Base-by-base conservation (phyloP, 2,329 filamentous ascomycete genomes). In the Hymenoscyphus infarciens region DNA sequence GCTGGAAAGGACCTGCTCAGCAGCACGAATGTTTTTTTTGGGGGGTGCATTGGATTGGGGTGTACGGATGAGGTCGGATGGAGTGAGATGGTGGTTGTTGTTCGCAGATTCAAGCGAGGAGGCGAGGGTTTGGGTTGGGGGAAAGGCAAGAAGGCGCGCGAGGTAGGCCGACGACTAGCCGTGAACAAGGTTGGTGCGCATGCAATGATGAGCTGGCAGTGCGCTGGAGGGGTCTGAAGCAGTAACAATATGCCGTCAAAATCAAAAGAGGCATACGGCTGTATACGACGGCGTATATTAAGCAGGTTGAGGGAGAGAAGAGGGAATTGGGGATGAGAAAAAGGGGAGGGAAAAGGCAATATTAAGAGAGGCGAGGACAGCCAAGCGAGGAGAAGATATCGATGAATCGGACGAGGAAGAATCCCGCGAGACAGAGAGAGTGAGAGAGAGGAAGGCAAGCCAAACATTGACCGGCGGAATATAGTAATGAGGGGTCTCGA, bases 121-220 rank as follows among this genome's bases (percentile, higher is more conserved):
- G 31, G 58, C 62, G 57, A 61, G 27, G 53, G 53, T 4, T 13
- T 25, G 16, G 25, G 25, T 15, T 15, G 11, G 52, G 61, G 63
- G 58, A 64, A 68, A 53, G 25, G 25, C 25, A 66, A 64, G 65
- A 71, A 68, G 57, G 67, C 60, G 69, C 65, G 68, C 73, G 66
- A 69, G 68, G 67, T 64, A 67, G 68, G 67, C 67, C 69, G 68
- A 68, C 67, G 45, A 52, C 45, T 52, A 66, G 69, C 70, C 67
- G 66, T 72, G 55, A 38, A 75, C 69, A 70, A 71, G 70, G 70
- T 74, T 73, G 66, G 76, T 74, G 73, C 79, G 82, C 81, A 90
- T 87, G 87, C 86, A 89, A 77, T 85, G 87, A 89, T 90, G 87
- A 87, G 87, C 84, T 90, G 87, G 86, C 87, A 89, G 77, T 85